A percentile compares a stretch with the other conserved stretches of the same genome.
Evolutionary conservation across 495 filamentous ascomycete genomes (phyloP).

Genomic region (Hyaloscypha variabilis): DNA sequence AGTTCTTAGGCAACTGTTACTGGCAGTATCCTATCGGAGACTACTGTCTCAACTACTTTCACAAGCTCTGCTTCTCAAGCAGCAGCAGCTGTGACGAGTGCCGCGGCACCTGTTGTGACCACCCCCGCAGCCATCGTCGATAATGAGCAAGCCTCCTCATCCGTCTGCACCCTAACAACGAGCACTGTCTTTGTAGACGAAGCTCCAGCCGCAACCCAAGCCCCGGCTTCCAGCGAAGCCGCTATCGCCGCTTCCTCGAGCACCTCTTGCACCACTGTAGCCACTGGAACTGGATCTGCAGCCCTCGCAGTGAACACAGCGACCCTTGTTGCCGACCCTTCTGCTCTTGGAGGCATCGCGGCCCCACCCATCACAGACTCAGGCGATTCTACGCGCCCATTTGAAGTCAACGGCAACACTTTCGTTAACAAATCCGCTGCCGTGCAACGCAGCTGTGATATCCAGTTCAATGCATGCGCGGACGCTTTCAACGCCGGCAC

Average conservation of each 20-base stretch:
- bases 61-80: background rate
- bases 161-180: conserved; percentile 28
- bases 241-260: background rate
- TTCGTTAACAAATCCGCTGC: conserved; percentile 53
- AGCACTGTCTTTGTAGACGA: conserved; percentile 19
- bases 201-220: background rate
- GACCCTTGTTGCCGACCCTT: conserved; percentile 25
- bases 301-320: background rate
- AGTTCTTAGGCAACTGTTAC: conserved; percentile 1
- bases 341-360: conserved; percentile 48
- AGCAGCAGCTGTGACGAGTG: background rate
- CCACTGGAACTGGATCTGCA: conserved; percentile 4
- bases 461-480: conserved; percentile 58
- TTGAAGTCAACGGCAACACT: conserved; percentile 53
- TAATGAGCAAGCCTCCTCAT: conserved; percentile 36
- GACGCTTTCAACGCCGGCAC: conserved; percentile 54
- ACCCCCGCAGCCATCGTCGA: conserved; percentile 44
- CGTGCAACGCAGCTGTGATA: conserved; percentile 51
- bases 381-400: conserved; percentile 49
- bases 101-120: background rate
- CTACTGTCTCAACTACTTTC: conserved; percentile 12
- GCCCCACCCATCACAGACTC: conserved; percentile 48
- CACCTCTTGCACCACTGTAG: conserved; percentile 5
- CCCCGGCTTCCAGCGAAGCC: no score
- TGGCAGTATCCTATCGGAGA: conserved; percentile 11